Conservation (phyloP, 352 stramenopile species). For the Globisporangium nunn region DNA sequence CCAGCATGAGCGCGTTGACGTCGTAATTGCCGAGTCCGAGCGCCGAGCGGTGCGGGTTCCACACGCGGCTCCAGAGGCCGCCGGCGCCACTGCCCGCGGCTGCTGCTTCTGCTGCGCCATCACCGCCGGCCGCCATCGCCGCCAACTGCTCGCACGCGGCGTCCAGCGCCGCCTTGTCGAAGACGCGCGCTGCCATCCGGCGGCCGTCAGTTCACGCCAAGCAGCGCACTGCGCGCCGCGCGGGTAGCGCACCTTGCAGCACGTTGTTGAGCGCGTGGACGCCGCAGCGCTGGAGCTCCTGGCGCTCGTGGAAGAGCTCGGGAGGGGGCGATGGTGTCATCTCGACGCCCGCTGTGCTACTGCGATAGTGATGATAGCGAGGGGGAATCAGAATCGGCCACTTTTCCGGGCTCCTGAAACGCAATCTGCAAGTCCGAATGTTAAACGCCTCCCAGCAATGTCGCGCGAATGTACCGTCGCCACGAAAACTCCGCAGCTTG, state of each 20-base stretch:
- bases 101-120: neutral
- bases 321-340: too few relatives aligned
- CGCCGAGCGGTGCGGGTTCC: constrained; percentile 56
- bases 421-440: neutral
- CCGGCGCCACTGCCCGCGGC: neutral
- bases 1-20: constrained; percentile 65
- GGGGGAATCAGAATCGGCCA: too few relatives aligned
- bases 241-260: constrained; percentile 37
- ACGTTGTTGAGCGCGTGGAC: constrained; percentile 81
- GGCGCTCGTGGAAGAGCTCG: constrained; percentile 53
- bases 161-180: constrained; percentile 44
- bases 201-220: neutral
- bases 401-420: neutral
- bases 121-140: constrained; percentile 8
- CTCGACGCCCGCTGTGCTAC: too few relatives aligned
- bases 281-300: constrained; percentile 68
- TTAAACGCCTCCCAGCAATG: neutral
- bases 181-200: constrained; percentile 27
- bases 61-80: constrained; percentile 25
- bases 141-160: constrained; percentile 33
- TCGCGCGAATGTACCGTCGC: neutral
- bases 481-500: neutral
- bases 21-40: constrained; percentile 78
- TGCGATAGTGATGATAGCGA: too few relatives aligned
- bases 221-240: neutral